phyloP scores from a whole-genome alignment of 2,329 filamentous ascomycete genomes.

The Acarospora socialis region DNA sequence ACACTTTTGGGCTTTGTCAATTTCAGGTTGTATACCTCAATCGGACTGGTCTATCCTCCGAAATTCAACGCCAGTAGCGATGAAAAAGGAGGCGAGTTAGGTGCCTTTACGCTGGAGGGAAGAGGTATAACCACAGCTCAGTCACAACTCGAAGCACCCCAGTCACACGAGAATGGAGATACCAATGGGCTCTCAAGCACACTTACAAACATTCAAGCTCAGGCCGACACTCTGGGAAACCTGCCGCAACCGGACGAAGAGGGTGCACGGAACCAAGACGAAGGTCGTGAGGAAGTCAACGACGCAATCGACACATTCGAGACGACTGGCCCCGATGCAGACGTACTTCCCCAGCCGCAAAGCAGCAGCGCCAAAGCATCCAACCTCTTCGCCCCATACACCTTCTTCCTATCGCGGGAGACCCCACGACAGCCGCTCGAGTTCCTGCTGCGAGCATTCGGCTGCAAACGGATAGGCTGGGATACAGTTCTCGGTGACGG shows the following conservation, averaged over 20 bases:
- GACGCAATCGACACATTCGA: conserved; percentile 83
- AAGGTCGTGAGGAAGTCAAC: conserved; percentile 30
- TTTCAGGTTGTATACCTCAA: conserved; percentile 80
- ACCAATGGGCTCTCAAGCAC: not conserved
- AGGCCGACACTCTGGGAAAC: conserved; percentile 28
- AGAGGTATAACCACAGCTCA: too few species aligned
- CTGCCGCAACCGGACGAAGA: conserved; percentile 30
- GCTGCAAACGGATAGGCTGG: conserved; percentile 93
- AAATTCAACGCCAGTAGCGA: conserved; percentile 83
- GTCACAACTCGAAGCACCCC: too few species aligned
- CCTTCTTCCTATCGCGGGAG: conserved; percentile 86
- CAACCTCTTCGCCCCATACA: conserved; percentile 74
- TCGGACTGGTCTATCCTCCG: conserved; percentile 88
- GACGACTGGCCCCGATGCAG: conserved; percentile 67
- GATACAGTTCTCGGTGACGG: conserved; percentile 81
- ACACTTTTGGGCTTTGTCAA: conserved; percentile 92
- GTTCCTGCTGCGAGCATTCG: conserved; percentile 84
- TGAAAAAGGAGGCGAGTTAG: conserved; percentile 77
- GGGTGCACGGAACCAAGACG: conserved; percentile 29
- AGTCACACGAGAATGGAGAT: conserved; percentile 3
- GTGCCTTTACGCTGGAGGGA: conserved; percentile 79
- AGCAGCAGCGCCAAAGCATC: conserved; percentile 51
- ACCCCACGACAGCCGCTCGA: conserved; percentile 81
- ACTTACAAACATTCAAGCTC: conserved; percentile 11
- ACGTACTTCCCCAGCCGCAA: conserved; percentile 69